A percentile compares a stretch with the other conserved stretches of the same genome.
Conservation (phyloP, 2,329 filamentous ascomycete genomes). For the Verticillium nubilum region DNA sequence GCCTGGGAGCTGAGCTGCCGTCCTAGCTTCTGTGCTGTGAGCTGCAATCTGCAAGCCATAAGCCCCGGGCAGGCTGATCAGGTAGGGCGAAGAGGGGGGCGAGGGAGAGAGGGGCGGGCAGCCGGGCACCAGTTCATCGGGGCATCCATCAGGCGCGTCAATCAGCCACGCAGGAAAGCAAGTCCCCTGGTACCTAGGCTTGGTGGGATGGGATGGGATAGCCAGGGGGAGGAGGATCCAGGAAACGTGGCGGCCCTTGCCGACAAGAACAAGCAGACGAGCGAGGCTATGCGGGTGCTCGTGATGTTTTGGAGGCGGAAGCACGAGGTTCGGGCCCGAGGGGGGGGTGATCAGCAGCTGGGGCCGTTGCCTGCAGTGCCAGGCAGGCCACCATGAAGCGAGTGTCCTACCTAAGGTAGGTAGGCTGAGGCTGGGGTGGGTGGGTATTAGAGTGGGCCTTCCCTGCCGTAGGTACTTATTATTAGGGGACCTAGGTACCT, state of each 20-base stretch:
- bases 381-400: too few relatives aligned
- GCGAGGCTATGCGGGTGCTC: not conserved
- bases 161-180: slow-evolving; percentile 1
- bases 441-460: too few relatives aligned
- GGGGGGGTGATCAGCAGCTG: not conserved
- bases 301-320: not conserved
- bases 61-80: not conserved
- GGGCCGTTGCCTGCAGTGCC: too few relatives aligned
- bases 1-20: not conserved
- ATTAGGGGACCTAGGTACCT: too few relatives aligned
- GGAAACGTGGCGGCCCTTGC: not conserved
- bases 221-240: not conserved
- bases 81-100: not conserved
- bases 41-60: not conserved
- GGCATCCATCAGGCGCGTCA: not conserved
- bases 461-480: too few relatives aligned
- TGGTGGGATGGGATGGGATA: too few relatives aligned
- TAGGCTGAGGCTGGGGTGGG: too few relatives aligned
- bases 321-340: not conserved
- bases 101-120: not conserved
- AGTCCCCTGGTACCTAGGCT: too few relatives aligned
- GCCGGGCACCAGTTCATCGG: not conserved
- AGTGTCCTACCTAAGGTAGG: too few relatives aligned
- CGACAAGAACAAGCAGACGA: not conserved
- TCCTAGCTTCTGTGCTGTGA: not conserved